These are phyloP conservation scores for Hapsidospora chrysogenum DNA, from an alignment of 495 filamentous ascomycete genomes.

Conservation along the genomic window DNA sequence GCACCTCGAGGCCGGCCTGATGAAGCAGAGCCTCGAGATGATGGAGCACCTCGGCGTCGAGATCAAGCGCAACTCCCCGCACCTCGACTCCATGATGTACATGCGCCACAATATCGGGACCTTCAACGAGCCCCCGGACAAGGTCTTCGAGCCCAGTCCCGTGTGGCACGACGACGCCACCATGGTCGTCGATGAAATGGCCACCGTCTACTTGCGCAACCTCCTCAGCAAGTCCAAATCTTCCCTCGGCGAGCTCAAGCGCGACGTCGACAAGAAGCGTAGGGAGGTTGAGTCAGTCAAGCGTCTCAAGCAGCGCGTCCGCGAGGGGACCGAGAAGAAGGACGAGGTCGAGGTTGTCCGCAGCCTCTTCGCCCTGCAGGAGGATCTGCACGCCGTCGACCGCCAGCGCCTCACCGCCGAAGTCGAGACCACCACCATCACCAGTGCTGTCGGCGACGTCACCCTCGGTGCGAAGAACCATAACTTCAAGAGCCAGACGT, in stretches of 20 bases:
- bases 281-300: slow-evolving; percentile 65
- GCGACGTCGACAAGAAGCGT: slow-evolving; percentile 67
- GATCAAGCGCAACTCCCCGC: slow-evolving; percentile 75
- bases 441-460: slow-evolving; percentile 71
- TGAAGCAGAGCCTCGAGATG: slow-evolving; percentile 53
- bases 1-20: slow-evolving; percentile 55
- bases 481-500: slow-evolving; percentile 91
- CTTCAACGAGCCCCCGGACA: slow-evolving; percentile 68
- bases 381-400: slow-evolving; percentile 74
- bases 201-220: slow-evolving; percentile 84
- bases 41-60: slow-evolving; percentile 56
- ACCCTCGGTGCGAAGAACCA: slow-evolving; percentile 83
- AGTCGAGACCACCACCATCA: slow-evolving; percentile 82
- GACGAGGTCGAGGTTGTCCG: slow-evolving; percentile 68
- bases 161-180: slow-evolving; percentile 89
- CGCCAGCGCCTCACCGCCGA: slow-evolving; percentile 73
- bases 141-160: slow-evolving; percentile 84
- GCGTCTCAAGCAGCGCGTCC: slow-evolving; percentile 52
- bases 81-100: slow-evolving; percentile 94
- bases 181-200: slow-evolving; percentile 66
- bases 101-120: slow-evolving; percentile 70
- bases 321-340: slow-evolving; percentile 67
- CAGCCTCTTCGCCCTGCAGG: slow-evolving; percentile 61
- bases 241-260: slow-evolving; percentile 58
- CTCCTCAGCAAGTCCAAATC: slow-evolving; percentile 77